Conservation (phyloP, 768 basidiomycete genomes). For the Mycena polygramma region DNA sequence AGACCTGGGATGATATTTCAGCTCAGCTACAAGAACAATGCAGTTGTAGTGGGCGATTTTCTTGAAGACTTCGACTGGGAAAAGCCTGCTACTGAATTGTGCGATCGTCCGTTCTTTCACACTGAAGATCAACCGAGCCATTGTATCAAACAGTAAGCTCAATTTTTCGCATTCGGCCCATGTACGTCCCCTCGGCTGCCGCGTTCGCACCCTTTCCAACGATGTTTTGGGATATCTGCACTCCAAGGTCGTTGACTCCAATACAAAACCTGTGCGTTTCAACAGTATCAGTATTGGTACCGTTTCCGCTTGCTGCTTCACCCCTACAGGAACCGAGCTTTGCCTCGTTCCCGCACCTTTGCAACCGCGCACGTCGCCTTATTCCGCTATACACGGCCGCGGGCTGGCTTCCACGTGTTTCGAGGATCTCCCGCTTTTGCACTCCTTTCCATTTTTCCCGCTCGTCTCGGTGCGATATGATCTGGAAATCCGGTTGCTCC, state of each 20-base stretch:
- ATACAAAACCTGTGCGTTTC: too few species aligned
- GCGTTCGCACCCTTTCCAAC: not conserved
- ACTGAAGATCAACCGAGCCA: too few species aligned
- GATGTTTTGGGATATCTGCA: too few species aligned
- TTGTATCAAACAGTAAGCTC: too few species aligned
- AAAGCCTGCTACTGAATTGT: too few species aligned
- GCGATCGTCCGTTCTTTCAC: too few species aligned
- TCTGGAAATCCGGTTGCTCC: not conserved
- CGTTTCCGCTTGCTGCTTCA: too few species aligned
- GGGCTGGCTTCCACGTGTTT: not conserved
- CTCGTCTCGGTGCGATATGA: not conserved
- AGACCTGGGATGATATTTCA: not conserved
- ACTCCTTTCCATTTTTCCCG: not conserved
- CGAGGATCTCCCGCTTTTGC: not conserved
- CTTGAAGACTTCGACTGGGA: too few species aligned
- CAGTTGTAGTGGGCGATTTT: too few species aligned
- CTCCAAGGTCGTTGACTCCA: too few species aligned
- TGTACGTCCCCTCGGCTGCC: not conserved
- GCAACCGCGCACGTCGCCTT: not conserved
- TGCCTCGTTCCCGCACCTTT: conserved; percentile 17
- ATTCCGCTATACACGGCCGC: not conserved
- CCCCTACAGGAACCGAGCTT: not conserved
- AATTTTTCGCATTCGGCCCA: too few species aligned
- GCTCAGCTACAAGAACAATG: too few species aligned
- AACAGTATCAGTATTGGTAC: not conserved